Evolutionary conservation across 176 grass and related monocot genomes (phyloP), one percentile per base, ranked within the genome.

Genomic region (Echinochloa phyllopogon): DNA sequence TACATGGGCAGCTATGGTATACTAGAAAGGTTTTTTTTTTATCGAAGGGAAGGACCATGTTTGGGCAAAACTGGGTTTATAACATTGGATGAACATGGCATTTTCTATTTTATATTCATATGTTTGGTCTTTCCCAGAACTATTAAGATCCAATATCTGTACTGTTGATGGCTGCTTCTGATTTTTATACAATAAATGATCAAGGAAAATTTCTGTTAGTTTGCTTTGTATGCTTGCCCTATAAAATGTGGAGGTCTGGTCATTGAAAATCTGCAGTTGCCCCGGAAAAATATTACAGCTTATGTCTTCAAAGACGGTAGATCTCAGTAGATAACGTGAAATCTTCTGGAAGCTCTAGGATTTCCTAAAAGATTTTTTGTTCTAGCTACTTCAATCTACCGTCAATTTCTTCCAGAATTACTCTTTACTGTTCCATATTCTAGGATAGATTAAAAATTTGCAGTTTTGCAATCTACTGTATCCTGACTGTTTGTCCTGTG

Each of bases 401-500:
- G 9, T 33, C 23, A 10, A 64, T 82, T 86, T 57, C 10, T 72
- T 42, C 65, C 79, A 72, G 44, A 3, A 57, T 18, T 67, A 66
- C 49, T 16, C 12, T 69, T 4, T 61, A 4, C 49, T 29, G 16
- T 58, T 75, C 67, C 76, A 76, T 67, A 42, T 68, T 75, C 39
- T 43, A 65, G 51, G 55, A 61, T 66, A 71, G 9, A 76, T 27
- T 42, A 76, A 58, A 49, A 6, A 49, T 40, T 75, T 8, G 3
- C 47, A 57, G 10, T 63, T 77, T 48, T 40, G 21, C 29, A 84
- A 53, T 65, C 13, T 73, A 57, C 63, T 42, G 25, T 11, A 33
- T 71, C 49, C 62, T 86, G 47, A 65, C 42, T 72, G 79, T 70
- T 27, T 86, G 14, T 72, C 62, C 3, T 66, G 84, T 4, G 6